Conservation (phyloP, 495 filamentous ascomycete species). For the Pyronema omphalodes region DNA sequence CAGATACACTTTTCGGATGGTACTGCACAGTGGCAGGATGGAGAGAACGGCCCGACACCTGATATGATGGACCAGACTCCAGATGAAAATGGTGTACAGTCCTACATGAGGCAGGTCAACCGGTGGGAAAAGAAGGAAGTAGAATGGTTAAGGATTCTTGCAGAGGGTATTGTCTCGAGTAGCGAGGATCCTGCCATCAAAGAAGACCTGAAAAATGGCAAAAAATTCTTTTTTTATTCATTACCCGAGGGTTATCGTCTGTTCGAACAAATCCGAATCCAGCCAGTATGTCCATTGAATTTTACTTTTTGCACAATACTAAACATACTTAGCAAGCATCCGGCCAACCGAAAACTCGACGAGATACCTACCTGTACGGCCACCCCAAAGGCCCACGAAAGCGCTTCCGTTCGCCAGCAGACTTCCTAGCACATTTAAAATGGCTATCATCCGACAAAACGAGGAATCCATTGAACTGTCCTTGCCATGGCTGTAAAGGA, state of each 20-base stretch:
- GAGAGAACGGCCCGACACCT: conserved; percentile 19
- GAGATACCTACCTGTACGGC: conserved; percentile 45
- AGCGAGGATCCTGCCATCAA: conserved; percentile 17
- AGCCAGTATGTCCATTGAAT: not conserved
- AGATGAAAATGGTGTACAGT: conserved; percentile 18
- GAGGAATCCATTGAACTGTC: conserved; percentile 38
- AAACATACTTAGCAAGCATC: not conserved
- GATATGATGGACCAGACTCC: conserved; percentile 19
- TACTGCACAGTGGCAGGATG: conserved; percentile 20
- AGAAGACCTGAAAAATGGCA: conserved; percentile 18
- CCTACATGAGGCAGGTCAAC: conserved; percentile 16
- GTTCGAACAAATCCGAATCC: conserved; percentile 35
- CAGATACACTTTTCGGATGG: conserved; percentile 16
- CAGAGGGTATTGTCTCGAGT: conserved; percentile 12
- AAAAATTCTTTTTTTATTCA: conserved; percentile 32
- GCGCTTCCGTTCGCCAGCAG: conserved; percentile 37
- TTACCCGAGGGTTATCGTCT: conserved; percentile 41
- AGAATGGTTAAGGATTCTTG: conserved; percentile 18
- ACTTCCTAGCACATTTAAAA: conserved; percentile 43
- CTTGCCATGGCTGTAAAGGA: conserved; percentile 32
- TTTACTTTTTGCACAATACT: not conserved
- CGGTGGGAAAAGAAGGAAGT: conserved; percentile 16
- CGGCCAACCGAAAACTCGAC: conserved; percentile 26
- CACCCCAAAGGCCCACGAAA: conserved; percentile 40
- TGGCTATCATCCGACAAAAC: conserved; percentile 38